Conservation (phyloP, 768 basidiomycete species). For the Dioszegia crocea region DNA sequence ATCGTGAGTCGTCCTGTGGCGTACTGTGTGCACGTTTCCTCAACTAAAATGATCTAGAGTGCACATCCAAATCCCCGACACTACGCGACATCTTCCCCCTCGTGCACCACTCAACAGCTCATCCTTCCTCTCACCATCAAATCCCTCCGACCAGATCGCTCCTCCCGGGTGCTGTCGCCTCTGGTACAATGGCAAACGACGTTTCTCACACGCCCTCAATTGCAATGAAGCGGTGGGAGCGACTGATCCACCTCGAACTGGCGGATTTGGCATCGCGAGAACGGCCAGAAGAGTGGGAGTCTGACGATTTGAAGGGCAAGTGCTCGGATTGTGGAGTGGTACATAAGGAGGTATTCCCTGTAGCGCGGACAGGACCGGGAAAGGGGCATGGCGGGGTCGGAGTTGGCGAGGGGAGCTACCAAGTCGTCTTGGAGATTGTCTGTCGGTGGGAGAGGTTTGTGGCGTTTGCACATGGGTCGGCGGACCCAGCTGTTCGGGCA, state of each 20-base stretch:
- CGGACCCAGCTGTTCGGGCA: neutral
- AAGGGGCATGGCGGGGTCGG: neutral
- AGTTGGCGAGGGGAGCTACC: slow-evolving; percentile 20
- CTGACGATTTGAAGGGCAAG: slow-evolving; percentile 15
- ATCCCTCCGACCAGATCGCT: slow-evolving; percentile 30
- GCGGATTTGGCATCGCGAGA: slow-evolving; percentile 22
- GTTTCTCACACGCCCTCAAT: neutral
- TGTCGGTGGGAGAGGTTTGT: slow-evolving; percentile 44
- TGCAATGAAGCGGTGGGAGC: slow-evolving; percentile 41
- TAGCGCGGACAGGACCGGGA: slow-evolving; percentile 5
- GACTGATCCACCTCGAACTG: slow-evolving; percentile 48
- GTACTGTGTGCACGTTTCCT: no score
- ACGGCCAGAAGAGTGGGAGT: slow-evolving; percentile 12
- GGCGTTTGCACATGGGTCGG: neutral
- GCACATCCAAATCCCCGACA: slow-evolving; percentile 42
- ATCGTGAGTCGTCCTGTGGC: slow-evolving; percentile 43
- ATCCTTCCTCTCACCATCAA: slow-evolving; percentile 1
- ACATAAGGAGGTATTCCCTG: slow-evolving; percentile 47
- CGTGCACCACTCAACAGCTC: slow-evolving; percentile 1
- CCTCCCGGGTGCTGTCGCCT: slow-evolving; percentile 31
- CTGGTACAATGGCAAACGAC: slow-evolving; percentile 1
- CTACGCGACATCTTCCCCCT: slow-evolving; percentile 46
- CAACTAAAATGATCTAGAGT: slow-evolving; percentile 22
- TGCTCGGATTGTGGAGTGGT: slow-evolving; percentile 42
- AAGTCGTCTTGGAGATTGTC: slow-evolving; percentile 37